Conservation (phyloP, 2,329 filamentous ascomycete species). For the Alternaria sp. region DNA sequence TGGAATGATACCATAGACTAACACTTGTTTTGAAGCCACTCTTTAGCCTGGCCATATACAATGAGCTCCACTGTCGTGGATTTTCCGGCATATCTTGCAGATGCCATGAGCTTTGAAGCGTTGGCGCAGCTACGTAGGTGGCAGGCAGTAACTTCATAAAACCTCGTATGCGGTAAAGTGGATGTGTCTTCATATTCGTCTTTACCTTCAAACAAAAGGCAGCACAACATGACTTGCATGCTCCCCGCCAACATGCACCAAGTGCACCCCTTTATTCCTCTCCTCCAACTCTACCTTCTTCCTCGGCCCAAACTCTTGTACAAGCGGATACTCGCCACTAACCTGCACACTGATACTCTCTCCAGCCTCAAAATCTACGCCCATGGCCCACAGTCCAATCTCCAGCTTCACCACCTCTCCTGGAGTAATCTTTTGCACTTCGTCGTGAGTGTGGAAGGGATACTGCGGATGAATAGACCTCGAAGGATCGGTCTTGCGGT, state of each 20-base stretch:
- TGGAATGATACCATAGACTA: constrained; percentile 23
- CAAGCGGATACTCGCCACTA: constrained; percentile 14
- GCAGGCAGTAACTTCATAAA: too few species aligned
- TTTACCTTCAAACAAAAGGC: constrained; percentile 4
- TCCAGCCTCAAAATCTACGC: constrained; percentile 54
- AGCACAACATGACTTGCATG: constrained; percentile 12
- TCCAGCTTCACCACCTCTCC: constrained; percentile 32
- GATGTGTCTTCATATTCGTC: not conserved
- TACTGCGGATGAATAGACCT: constrained; percentile 28
- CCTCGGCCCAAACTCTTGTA: constrained; percentile 15
- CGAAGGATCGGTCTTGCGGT: constrained; percentile 14
- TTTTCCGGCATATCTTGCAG: too few species aligned
- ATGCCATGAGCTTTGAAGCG: too few species aligned
- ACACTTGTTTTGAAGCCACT: not conserved
- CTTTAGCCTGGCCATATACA: not conserved
- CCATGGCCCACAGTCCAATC: constrained; percentile 43
- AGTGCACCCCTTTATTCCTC: constrained; percentile 20
- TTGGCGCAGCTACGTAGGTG: too few species aligned
- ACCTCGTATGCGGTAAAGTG: too few species aligned
- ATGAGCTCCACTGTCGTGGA: too few species aligned
- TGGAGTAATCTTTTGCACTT: constrained; percentile 51
- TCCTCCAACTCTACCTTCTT: constrained; percentile 11
- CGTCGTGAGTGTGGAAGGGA: constrained; percentile 50
- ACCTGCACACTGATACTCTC: constrained; percentile 14
- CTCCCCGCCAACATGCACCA: constrained; percentile 17